Base-by-base conservation (phyloP, 2,329 filamentous ascomycete genomes). In the Cordyceps javanica region DNA sequence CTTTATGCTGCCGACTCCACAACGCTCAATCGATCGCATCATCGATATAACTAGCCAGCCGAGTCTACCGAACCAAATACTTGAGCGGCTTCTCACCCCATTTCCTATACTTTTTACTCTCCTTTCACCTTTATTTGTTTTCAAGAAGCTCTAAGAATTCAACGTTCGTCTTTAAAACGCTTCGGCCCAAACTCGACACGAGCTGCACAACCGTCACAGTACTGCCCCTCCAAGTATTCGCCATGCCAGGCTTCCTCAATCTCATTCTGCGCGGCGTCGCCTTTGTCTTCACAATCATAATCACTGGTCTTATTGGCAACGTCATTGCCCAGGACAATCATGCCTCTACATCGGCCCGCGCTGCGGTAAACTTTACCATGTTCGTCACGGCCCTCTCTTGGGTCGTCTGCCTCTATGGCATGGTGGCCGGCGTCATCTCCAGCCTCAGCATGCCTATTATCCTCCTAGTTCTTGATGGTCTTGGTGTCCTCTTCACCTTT, bases 311-410 rank as follows among this genome's bases (percentile, higher is more conserved):
- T 58, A 75, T 83, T 62, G 82, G 82, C 66, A 84, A 83, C 62
- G 77, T 83, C 65, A 82, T 84, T 60, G 77, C 78, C 52, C 71
- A 60, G 65, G 81, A 81, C 67, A 65, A 72, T 53, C 68, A 75
- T 64, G 77, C 75, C 54, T 68, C 73, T 21, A 66, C 65, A 23
- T 71, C 73, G 13, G 75, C 75, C 60, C 70, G 66, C 60, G 71
- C 77, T n/a, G 74, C 80, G 62, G 68, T 85, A 70, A 83, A 84
- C 73, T 85, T 82, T 68, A 77, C 82, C 71, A 87, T 92, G 76
- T 92, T 91, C 70, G 82, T 87, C 62, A 77, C 82, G 36, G 80
- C 82, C 1, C 77, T 89, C 61, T 80, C 80, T 42, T 88, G 88
- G 85, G 66, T 91, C 32, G 80, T 81, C 45, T 72, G 83, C 39